These are phyloP conservation scores for Ajuga chamaepitys DNA, from an alignment of 257 asterid genomes.

Conservation along the genomic window DNA sequence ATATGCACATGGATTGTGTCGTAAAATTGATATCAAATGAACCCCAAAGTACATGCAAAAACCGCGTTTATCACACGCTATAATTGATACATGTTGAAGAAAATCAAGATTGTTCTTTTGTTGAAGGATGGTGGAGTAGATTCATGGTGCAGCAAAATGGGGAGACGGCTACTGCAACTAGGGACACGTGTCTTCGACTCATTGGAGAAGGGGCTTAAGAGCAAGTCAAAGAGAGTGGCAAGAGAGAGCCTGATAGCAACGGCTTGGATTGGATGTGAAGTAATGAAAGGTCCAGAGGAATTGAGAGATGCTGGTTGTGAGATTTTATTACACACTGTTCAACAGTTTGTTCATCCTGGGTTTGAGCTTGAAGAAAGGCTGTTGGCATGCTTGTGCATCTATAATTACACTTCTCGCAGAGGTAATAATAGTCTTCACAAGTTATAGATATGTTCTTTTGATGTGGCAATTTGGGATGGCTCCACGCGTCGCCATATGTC, in stretches of 20 bases:
- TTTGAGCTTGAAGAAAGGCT: slow-evolving; percentile 84
- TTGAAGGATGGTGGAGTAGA: slow-evolving; percentile 63
- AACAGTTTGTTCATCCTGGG: slow-evolving; percentile 84
- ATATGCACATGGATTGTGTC: no score
- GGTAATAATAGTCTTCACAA: no score
- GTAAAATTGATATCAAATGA: no score
- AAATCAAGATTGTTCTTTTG: neutral
- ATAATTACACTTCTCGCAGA: slow-evolving; percentile 75
- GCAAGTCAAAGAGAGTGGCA: slow-evolving; percentile 55
- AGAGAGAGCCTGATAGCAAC: slow-evolving; percentile 60
- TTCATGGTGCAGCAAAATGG: slow-evolving; percentile 68
- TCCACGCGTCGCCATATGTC: no score
- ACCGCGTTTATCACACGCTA: no score
- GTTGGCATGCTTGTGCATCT: slow-evolving; percentile 78
- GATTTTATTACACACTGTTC: slow-evolving; percentile 48
- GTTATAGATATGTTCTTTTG: no score
- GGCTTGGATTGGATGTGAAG: slow-evolving; percentile 85
- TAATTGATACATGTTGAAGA: no score
- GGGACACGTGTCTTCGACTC: slow-evolving; percentile 57
- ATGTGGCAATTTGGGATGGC: no score
- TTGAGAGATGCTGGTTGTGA: slow-evolving; percentile 69
- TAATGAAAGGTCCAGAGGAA: slow-evolving; percentile 60
- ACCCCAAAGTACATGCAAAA: no score
- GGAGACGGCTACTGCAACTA: slow-evolving; percentile 37
- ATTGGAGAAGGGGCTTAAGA: slow-evolving; percentile 63